Evolutionary conservation across 495 filamentous ascomycete genomes (phyloP).

Genomic region (Xylaria cubensis): DNA sequence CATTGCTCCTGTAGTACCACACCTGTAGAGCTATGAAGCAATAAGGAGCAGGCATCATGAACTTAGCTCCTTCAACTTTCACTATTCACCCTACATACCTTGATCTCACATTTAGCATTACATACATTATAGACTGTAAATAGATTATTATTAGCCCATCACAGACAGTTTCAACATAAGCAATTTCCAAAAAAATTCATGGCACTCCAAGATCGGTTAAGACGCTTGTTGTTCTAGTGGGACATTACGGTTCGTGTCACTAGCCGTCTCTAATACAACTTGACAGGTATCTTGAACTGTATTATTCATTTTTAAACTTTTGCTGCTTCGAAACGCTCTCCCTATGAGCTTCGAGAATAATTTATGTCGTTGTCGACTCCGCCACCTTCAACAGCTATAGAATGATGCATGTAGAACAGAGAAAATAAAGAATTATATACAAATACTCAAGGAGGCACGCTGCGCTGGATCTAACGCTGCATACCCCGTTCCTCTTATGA

Average conservation of each 20-base stretch:
- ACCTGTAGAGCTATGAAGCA: neutral
- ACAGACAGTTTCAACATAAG: no score
- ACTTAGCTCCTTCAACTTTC: neutral
- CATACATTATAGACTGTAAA: neutral
- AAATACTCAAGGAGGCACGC: conserved; percentile 34
- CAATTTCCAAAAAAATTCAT: neutral
- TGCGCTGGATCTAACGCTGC: conserved; percentile 19
- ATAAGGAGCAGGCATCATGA: neutral
- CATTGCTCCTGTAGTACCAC: neutral
- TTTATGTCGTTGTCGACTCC: neutral
- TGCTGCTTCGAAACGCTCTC: conserved; percentile 1
- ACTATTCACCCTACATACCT: neutral
- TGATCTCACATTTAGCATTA: neutral
- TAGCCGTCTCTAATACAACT: neutral
- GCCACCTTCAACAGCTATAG: conserved; percentile 15
- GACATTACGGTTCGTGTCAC: neutral
- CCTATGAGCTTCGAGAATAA: neutral
- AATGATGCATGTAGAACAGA: conserved; percentile 24
- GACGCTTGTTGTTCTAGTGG: neutral
- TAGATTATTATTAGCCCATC: neutral
- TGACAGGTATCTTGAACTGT: neutral
- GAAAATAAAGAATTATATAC: conserved; percentile 41
- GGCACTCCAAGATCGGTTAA: neutral
- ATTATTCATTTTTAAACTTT: conserved; percentile 10
- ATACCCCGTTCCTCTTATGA: conserved; percentile 13